These are phyloP conservation scores for Lecanosticta acicola DNA, from an alignment of 2,329 filamentous ascomycete genomes.

Conservation along the genomic window DNA sequence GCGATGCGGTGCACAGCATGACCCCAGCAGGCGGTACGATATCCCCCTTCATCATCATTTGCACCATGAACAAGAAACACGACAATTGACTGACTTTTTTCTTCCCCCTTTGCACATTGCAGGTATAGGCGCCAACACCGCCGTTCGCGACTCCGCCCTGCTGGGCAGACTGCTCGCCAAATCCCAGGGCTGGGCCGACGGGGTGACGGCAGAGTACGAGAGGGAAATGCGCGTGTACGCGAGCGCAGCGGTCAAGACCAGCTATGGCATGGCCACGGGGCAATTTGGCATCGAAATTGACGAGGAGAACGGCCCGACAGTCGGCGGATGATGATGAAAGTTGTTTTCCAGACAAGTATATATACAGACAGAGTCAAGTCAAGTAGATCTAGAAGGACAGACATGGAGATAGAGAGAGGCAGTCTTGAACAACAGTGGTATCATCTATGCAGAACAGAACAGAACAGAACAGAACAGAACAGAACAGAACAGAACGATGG, in stretches of 20 bases:
- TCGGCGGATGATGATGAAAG: constrained; percentile 2
- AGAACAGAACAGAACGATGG: too few species aligned
- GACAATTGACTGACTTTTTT: not conserved
- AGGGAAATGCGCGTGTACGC: constrained; percentile 46
- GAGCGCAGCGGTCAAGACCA: constrained; percentile 51
- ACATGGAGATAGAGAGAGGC: too few species aligned
- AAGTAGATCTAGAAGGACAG: not conserved
- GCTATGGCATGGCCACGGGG: constrained; percentile 46
- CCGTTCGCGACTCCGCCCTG: constrained; percentile 51
- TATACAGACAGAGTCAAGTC: constrained; percentile 1
- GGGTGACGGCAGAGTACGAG: constrained; percentile 37
- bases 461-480: too few species aligned
- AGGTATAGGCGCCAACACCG: constrained; percentile 55
- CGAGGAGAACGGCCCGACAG: constrained; percentile 10
- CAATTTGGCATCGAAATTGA: constrained; percentile 34
- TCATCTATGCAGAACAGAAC: too few species aligned
- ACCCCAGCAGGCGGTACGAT: constrained; percentile 44
- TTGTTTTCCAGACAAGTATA: not conserved
- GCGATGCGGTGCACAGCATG: constrained; percentile 55
- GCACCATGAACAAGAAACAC: too few species aligned
- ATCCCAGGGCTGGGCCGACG: constrained; percentile 44
- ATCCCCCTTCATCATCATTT: too few species aligned
- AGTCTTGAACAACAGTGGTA: too few species aligned
- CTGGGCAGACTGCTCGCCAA: constrained; percentile 49
- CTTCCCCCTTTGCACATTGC: too few species aligned